These are phyloP conservation scores for Fusarium sp. DNA, from an alignment of 2,329 filamentous ascomycete genomes.

Conservation along the genomic window DNA sequence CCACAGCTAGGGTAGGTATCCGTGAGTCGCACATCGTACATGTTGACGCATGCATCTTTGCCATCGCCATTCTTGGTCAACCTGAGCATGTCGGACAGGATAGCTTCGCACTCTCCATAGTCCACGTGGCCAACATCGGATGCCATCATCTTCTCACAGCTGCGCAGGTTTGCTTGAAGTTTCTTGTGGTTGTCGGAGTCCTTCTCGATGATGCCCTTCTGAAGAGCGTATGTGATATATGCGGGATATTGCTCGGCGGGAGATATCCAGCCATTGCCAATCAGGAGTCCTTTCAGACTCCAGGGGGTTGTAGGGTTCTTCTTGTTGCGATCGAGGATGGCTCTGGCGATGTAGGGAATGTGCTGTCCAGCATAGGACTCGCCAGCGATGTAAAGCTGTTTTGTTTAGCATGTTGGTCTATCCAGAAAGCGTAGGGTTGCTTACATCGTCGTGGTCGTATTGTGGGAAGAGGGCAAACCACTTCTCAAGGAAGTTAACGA, in stretches of 20 bases:
- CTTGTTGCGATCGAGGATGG: slow-evolving; percentile 89
- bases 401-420: slow-evolving; percentile 36
- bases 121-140: slow-evolving; percentile 69
- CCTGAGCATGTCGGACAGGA: slow-evolving; percentile 79
- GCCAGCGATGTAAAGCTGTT: slow-evolving; percentile 89
- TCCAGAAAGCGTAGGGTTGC: slow-evolving; percentile 53
- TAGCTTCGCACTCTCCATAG: slow-evolving; percentile 77
- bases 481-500: slow-evolving; percentile 89
- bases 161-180: slow-evolving; percentile 76
- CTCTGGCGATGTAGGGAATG: slow-evolving; percentile 95
- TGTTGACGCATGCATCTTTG: slow-evolving; percentile 81
- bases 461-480: slow-evolving; percentile 93
- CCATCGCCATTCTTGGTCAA: slow-evolving; percentile 70
- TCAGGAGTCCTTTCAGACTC: slow-evolving; percentile 87
- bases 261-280: slow-evolving; percentile 98
- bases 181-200: slow-evolving; percentile 73
- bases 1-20: slow-evolving; percentile 88
- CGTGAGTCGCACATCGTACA: slow-evolving; percentile 93
- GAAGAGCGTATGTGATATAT: slow-evolving; percentile 85
- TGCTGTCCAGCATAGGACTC: slow-evolving; percentile 98
- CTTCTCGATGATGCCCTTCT: slow-evolving; percentile 78
- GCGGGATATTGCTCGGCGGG: slow-evolving; percentile 90
- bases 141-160: slow-evolving; percentile 75
- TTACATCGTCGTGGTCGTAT: slow-evolving; percentile 90
- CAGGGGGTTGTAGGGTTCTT: slow-evolving; percentile 66